Evolutionary conservation across 495 filamentous ascomycete genomes (phyloP), one percentile per base, ranked within the genome.

Genomic region (Lasiosphaeriaceae sp.): DNA sequence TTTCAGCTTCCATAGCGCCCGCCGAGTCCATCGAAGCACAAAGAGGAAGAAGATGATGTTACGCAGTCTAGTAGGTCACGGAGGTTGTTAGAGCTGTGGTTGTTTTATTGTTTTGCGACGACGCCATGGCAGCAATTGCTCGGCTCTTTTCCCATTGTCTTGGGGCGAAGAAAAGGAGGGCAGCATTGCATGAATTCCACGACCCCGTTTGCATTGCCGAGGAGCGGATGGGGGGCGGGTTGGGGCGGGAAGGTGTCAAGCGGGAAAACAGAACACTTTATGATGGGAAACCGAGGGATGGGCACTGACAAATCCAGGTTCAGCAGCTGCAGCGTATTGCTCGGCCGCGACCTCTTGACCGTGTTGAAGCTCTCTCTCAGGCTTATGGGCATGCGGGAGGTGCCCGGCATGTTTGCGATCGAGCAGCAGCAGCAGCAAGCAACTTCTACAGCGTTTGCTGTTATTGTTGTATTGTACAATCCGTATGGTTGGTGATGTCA

Each of bases 1-100:
- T 64, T 89, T 88, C 61, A 99, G 77, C 57, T 92, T 88, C 68
- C 90, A 84, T 56, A 89, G 84, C 31, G 80, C 81, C 69, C 89
- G 92, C 59, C 91, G 88, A 12, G 86, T 85, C 79, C 91, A 92
- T 62, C 93, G 85, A 35, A 97, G 77, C 41, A 97, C 70, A 76
- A 97, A 97, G 56, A 94, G 82, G 66, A 91, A 79, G 71, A 99
- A 96, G 44, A 97, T 72, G 44, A 96, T 79, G 68, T 97, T 97
- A 41, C 88, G 88, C 54, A 96, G 60, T 45, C 92, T 94, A 63
- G 7, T 9, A 16, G 11, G 22, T 31, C 26, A 31, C 26, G 4
- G 26, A 31, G 26, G 26, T 31, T 31, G 26, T 31, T 31, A 31
- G 26, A 31, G 3, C 26, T 31, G 9, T 31, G 26, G 9, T n/a